Percentiles rank a stretch among this genome's conserved stretches.
Evolutionary conservation across 2,329 filamentous ascomycete genomes (phyloP).

Genomic region (Lecanicillium sp.): DNA sequence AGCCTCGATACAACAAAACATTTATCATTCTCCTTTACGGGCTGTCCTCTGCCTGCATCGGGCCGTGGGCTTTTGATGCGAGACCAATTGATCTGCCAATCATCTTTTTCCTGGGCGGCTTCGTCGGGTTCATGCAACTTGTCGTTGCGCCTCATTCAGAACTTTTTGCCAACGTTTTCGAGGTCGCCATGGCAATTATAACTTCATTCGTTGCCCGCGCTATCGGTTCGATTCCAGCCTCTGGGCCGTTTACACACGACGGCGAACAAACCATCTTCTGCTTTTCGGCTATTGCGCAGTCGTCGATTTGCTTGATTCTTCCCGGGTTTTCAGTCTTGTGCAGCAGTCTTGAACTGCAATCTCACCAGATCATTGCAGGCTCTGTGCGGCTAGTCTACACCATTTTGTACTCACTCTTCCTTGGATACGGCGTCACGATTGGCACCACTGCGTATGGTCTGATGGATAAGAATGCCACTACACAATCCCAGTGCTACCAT

Average conservation of each 20-base stretch:
- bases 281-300: slow-evolving; percentile 11
- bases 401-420: slow-evolving; percentile 62
- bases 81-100: slow-evolving; percentile 7
- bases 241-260: neutral
- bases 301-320: slow-evolving; percentile 10
- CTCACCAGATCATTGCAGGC: slow-evolving; percentile 57
- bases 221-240: slow-evolving; percentile 6
- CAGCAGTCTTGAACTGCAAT: slow-evolving; percentile 56
- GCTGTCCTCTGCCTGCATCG: slow-evolving; percentile 5
- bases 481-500: slow-evolving; percentile 40
- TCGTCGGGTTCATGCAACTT: slow-evolving; percentile 11
- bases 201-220: neutral
- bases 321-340: slow-evolving; percentile 38
- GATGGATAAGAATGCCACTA: slow-evolving; percentile 44
- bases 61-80: slow-evolving; percentile 9
- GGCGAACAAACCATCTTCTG: neutral
- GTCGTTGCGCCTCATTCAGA: slow-evolving; percentile 3
- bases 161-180: slow-evolving; percentile 12
- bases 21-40: slow-evolving; percentile 10
- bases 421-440: slow-evolving; percentile 61
- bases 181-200: slow-evolving; percentile 11
- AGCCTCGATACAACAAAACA: neutral
- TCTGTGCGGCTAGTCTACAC: slow-evolving; percentile 65
- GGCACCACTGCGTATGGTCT: slow-evolving; percentile 54
- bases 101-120: slow-evolving; percentile 9